A percentile compares a stretch with the other conserved stretches of the same genome.
Evolutionary conservation across 2,329 filamentous ascomycete species (phyloP).

Genomic region (Lasiodiplodia hormozganensis): DNA sequence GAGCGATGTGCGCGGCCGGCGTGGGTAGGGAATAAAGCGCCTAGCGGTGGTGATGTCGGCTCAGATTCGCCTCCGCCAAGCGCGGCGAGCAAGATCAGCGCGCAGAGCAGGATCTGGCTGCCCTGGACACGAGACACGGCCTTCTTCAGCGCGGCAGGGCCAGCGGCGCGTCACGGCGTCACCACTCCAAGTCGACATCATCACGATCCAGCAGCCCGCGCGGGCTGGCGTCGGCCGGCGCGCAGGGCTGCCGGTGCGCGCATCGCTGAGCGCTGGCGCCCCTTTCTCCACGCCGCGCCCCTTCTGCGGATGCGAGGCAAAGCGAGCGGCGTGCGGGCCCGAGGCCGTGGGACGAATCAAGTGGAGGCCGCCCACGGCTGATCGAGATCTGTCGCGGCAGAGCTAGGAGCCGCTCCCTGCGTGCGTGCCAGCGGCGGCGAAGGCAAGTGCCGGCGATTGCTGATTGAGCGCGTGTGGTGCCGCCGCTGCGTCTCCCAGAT

Average conservation of each 20-base stretch:
- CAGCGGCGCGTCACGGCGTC: slow-evolving; percentile 23
- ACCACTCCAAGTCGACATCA: slow-evolving; percentile 16
- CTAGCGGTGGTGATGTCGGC: slow-evolving; percentile 10
- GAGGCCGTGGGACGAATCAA: slow-evolving; percentile 22
- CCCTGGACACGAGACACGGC: slow-evolving; percentile 25
- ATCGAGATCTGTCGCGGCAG: slow-evolving; percentile 28
- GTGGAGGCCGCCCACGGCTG: slow-evolving; percentile 23
- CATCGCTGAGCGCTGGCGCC: background rate
- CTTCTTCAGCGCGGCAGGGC: slow-evolving; percentile 25
- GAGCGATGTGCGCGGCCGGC: slow-evolving; percentile 12
- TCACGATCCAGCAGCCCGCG: slow-evolving; percentile 13
- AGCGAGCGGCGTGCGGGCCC: slow-evolving; percentile 24
- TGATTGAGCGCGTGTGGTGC: slow-evolving; percentile 3
- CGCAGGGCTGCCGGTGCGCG: slow-evolving; percentile 14
- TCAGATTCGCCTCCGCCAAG: slow-evolving; percentile 25
- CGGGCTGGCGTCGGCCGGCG: slow-evolving; percentile 2
- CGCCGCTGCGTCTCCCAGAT: slow-evolving; percentile 14
- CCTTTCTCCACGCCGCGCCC: slow-evolving; percentile 17
- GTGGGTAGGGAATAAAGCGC: slow-evolving; percentile 19
- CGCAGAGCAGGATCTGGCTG: slow-evolving; percentile 26
- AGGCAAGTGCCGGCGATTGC: slow-evolving; percentile 23
- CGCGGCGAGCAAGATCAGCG: slow-evolving; percentile 20
- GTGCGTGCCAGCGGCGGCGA: slow-evolving; percentile 13
- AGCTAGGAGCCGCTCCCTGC: slow-evolving; percentile 26
- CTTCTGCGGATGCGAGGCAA: slow-evolving; percentile 14